Evolutionary conservation across 768 basidiomycete genomes (phyloP).

Genomic region (Goffeauzyma gilvescens): DNA sequence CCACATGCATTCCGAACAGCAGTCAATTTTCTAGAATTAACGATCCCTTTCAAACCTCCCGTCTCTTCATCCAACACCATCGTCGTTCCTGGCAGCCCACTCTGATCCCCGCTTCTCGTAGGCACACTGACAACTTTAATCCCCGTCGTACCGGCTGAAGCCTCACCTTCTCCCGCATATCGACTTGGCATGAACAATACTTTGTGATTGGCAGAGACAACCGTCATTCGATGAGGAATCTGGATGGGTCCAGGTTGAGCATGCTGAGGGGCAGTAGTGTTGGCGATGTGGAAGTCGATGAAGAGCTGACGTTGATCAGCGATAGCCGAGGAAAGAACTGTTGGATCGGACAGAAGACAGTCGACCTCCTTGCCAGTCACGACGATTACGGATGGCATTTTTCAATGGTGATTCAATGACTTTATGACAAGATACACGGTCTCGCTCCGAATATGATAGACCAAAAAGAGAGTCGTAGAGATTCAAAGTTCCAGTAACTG

Average conservation of each 20-base stretch:
- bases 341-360: slow-evolving; percentile 32
- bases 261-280: slow-evolving; percentile 17
- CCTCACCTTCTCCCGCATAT: slow-evolving; percentile 24
- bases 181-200: slow-evolving; percentile 71
- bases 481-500: too few relatives aligned
- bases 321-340: slow-evolving; percentile 38
- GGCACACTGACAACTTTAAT: slow-evolving; percentile 72
- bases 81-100: slow-evolving; percentile 59
- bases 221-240: slow-evolving; percentile 44
- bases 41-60: slow-evolving; percentile 50
- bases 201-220: slow-evolving; percentile 42
- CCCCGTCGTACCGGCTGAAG: slow-evolving; percentile 39
- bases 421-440: too few relatives aligned
- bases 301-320: slow-evolving; percentile 44
- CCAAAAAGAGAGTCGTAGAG: too few relatives aligned
- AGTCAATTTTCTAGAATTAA: slow-evolving; percentile 62
- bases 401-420: too few relatives aligned
- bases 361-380: slow-evolving; percentile 47
- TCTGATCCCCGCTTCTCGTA: slow-evolving; percentile 25
- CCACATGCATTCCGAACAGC: slow-evolving; percentile 68
- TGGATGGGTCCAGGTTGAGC: slow-evolving; percentile 15
- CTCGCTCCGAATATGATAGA: too few relatives aligned
- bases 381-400: too few relatives aligned
- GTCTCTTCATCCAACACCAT: slow-evolving; percentile 53
- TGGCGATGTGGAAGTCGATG: slow-evolving; percentile 33